Base-by-base conservation (phyloP, 352 stramenopile genomes). In the Globisporangium abappressorium region DNA sequence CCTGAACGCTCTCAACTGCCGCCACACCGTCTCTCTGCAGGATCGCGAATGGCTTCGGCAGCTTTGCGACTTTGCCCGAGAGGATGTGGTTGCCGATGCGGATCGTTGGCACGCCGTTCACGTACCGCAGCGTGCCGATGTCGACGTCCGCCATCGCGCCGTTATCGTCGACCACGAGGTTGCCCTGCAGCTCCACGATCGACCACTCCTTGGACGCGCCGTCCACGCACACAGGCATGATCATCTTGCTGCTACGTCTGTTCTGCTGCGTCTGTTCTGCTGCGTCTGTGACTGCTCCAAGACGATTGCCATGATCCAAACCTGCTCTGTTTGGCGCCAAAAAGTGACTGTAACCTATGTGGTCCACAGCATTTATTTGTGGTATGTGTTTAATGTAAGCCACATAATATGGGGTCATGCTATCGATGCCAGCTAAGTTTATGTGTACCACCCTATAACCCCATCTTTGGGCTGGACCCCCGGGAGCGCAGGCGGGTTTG, bases 31-130 rank as follows among this genome's bases (percentile, higher is more conserved):
- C 57, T 62, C 90, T 92, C 49, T 86, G 73, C 68, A 96, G 70
- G 30, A 96, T 85, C 15, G 89, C 89, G 51, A 95, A 89, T 1
- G 86, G 82, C 38, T 90, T 93, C 62, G 79, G 68, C 55, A 96
- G 74, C 67, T 84, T 87, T 18, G 70, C 68, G 57, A 91, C 69
- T 62, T 92, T 94, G 34, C 89, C 89, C 20, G 80, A 51, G 34
- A 96, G 76, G 33, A 95, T 78, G 71, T 96, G 89, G 70, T 91
- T 94, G 55, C 89, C 89, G 57, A 96, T 91, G 41, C 86, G 83
- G 68, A 96, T 70, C 65, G 85, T 94, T 3, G 89, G 82, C 38
- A 87, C 82, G 46, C 82, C 85, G 57, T 88, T 71, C 15, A 70
- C 60, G 62, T 88, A 93, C 47, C 87, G 81, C 43, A 96, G 74